Base-by-base conservation (phyloP, 2,329 filamentous ascomycete genomes). In the Drechslerella coelobrocha region DNA sequence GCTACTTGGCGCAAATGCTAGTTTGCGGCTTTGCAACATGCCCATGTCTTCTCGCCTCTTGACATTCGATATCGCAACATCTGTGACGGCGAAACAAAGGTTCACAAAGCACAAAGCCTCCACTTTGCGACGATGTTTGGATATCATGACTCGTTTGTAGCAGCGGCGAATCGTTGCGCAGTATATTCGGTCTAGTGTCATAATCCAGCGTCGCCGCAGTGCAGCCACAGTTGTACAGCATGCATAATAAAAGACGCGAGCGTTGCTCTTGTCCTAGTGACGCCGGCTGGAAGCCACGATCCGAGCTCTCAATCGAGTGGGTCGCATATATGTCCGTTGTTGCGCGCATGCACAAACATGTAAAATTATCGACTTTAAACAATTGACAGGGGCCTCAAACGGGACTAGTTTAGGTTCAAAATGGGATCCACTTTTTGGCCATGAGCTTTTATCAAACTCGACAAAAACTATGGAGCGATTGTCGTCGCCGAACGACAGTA, bases 271-370 rank as follows among this genome's bases (percentile, higher is more conserved):
- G n/a, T n/a, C n/a, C n/a, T 7, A 34, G 12, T 12, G 34, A 39
- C 17, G 34, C 34, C 34, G n/a, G 12, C 17, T 39, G 34, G 17
- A 39, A 39, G 34, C 34, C 34, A 39, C 34, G 34, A 39, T 39
- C 12, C 34, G 34, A 39, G 34, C 34, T 39, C 34, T 39, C 5
- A 14, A 39, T 39, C 34, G 2, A 39, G 34, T n/a, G 34, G 17
- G 34, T n/a, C 34, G 34, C 34, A 39, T 39, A 39, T 39, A 39
- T 39, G 34, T 39, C 34, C 34, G 34, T n/a, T n/a, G 34, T 39
- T n/a, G 5, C 12, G 34, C 34, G 34, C 34, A 14, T 2, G 17
- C 17, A n/a, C 34, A 39, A n/a, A 10, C 12, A 14, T 39, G 34
- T 39, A 39, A 39, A 39, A 39, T 39, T 39, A n/a, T 14, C 34